phyloP scores from a whole-genome alignment of 1,139 yeast species.

The Magnusiomyces suaveolens region DNA sequence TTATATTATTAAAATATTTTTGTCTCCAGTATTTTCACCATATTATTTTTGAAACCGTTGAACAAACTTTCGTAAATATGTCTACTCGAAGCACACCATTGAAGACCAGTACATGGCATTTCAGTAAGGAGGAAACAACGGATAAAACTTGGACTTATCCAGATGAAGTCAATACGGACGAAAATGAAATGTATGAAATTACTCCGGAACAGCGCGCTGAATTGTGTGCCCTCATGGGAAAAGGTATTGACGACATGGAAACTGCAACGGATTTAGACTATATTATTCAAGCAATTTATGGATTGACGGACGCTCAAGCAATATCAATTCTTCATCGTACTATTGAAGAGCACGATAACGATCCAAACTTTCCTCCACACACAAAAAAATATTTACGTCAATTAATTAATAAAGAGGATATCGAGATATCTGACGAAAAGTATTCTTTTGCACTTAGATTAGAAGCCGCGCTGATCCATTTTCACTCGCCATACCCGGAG shows the following conservation, averaged over 20 bases:
- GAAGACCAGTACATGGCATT: background rate
- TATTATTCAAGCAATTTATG: constrained; percentile 13
- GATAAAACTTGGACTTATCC: constrained; percentile 6
- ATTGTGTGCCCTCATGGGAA: constrained; percentile 14
- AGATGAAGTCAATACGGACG: constrained; percentile 9
- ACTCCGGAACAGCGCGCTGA: constrained; percentile 14
- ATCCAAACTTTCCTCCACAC: constrained; percentile 40
- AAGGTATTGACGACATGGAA: constrained; percentile 12
- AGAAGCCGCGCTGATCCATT: constrained; percentile 37
- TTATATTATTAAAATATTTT: no score
- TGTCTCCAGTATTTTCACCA: no score
- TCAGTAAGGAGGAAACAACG: background rate
- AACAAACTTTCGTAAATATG: no score
- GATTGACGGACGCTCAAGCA: constrained; percentile 13
- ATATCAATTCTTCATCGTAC: constrained; percentile 34
- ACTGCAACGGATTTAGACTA: constrained; percentile 14
- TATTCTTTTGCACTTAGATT: constrained; percentile 23
- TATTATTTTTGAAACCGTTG: no score
- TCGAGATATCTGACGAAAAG: constrained; percentile 1
- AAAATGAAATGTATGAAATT: constrained; percentile 10
- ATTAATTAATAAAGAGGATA: constrained; percentile 20
- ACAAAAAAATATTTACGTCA: constrained; percentile 27
- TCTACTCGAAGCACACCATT: no score
- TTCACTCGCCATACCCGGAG: constrained; percentile 52
- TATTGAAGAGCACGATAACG: constrained; percentile 36